Evolutionary conservation across 441 rosid species (phyloP).

Genomic region (Gossypium gossypioides): DNA sequence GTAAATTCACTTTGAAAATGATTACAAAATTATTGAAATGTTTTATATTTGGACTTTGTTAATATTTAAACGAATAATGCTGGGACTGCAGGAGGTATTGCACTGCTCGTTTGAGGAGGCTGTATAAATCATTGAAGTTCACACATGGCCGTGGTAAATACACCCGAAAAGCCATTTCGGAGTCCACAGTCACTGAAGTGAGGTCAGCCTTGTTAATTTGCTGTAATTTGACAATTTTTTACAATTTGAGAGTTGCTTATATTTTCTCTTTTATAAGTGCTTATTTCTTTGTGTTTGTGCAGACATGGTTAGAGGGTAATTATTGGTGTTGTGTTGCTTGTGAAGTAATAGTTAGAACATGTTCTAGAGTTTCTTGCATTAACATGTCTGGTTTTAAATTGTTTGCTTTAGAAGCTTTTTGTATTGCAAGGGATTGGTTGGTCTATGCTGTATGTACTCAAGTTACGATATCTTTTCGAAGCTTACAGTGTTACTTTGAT

Average conservation of each 20-base stretch:
- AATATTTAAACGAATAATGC: slow-evolving; percentile 10
- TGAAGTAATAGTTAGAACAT: neutral
- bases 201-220: slow-evolving; percentile 43
- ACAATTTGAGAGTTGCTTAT: neutral
- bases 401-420: neutral
- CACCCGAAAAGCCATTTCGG: slow-evolving; percentile 51
- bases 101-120: slow-evolving; percentile 87
- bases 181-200: slow-evolving; percentile 83
- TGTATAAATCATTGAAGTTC: slow-evolving; percentile 81
- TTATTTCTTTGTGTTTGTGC: neutral
- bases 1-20: slow-evolving; percentile 23
- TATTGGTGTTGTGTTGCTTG: neutral
- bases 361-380: neutral
- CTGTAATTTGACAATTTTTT: neutral
- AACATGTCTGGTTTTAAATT: neutral
- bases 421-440: neutral
- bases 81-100: slow-evolving; percentile 71
- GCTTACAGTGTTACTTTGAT: slow-evolving; percentile 14
- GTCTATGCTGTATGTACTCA: neutral
- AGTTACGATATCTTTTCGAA: neutral
- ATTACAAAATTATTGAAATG: neutral
- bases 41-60: neutral
- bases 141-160: slow-evolving; percentile 94
- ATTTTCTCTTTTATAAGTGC: neutral
- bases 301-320: neutral